These are phyloP conservation scores for Cyberlindnera nakhonratchasimensis DNA, from an alignment of 805 yeast genomes.

Conservation along the genomic window DNA sequence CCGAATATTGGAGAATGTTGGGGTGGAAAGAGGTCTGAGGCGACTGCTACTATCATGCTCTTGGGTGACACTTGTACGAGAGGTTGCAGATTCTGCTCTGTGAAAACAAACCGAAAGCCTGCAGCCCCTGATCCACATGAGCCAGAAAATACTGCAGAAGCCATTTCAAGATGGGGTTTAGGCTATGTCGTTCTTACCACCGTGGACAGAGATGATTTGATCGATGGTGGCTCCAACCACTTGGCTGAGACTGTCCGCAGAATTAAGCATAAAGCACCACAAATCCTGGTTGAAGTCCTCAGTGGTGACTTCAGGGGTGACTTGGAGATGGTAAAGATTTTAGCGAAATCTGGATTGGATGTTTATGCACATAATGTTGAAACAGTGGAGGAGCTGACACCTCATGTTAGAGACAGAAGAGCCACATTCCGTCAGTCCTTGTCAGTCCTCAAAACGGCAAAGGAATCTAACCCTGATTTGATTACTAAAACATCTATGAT, in stretches of 20 bases:
- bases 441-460: slow-evolving; percentile 75
- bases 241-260: slow-evolving; percentile 80
- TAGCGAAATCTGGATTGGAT: slow-evolving; percentile 86
- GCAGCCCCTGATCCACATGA: slow-evolving; percentile 90
- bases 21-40: slow-evolving; percentile 92
- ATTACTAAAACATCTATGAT: slow-evolving; percentile 92
- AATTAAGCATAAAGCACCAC: slow-evolving; percentile 86
- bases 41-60: slow-evolving; percentile 96
- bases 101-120: slow-evolving; percentile 87
- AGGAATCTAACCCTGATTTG: slow-evolving; percentile 65
- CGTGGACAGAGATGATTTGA: slow-evolving; percentile 92
- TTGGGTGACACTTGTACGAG: slow-evolving; percentile 98
- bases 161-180: slow-evolving; percentile 95
- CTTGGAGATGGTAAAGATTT: slow-evolving; percentile 67
- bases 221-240: slow-evolving; percentile 92
- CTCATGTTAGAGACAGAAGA: slow-evolving; percentile 92
- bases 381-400: slow-evolving; percentile 93
- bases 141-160: slow-evolving; percentile 97
- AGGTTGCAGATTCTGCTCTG: slow-evolving; percentile 98
- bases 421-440: slow-evolving; percentile 92
- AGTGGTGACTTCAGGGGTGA: slow-evolving; percentile 97
- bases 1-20: slow-evolving; percentile 99
- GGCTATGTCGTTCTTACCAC: slow-evolving; percentile 97
- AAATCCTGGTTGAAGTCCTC: slow-evolving; percentile 86
- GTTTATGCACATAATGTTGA: slow-evolving; percentile 97